Evolutionary conservation across 2,329 filamentous ascomycete species (phyloP).

Genomic region (Botryotinia calthae): DNA sequence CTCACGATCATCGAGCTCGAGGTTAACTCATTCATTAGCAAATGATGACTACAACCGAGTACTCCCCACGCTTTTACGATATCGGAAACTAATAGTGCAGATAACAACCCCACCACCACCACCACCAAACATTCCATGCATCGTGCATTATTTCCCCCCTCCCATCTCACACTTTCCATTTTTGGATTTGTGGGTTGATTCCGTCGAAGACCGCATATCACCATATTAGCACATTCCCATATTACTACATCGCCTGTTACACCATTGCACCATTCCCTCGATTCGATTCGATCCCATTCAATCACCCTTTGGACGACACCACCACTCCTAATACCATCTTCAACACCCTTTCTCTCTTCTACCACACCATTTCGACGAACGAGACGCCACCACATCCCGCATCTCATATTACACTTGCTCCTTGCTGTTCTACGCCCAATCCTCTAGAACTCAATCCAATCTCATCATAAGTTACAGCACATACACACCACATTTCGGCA

Average conservation of each 20-base stretch:
- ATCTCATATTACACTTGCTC: background rate
- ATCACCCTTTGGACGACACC: background rate
- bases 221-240: background rate
- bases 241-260: background rate
- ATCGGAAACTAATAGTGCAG: background rate
- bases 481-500: slow-evolving; percentile 2
- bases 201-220: slow-evolving; percentile 5
- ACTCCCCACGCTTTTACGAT: background rate
- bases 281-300: background rate
- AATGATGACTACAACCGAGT: background rate
- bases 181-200: background rate
- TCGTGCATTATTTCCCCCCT: background rate
- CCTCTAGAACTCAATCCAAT: background rate
- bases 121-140: background rate
- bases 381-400: slow-evolving; percentile 8
- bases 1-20: background rate
- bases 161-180: background rate
- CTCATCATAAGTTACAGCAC: slow-evolving; percentile 4
- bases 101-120: background rate
- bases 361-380: background rate
- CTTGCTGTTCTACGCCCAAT: background rate
- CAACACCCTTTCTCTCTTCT: background rate
- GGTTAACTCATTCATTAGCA: background rate
- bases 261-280: background rate
- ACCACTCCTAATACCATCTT: background rate